Base-by-base conservation (phyloP, 164 flowering plant genomes). In the Berberis thunbergii region DNA sequence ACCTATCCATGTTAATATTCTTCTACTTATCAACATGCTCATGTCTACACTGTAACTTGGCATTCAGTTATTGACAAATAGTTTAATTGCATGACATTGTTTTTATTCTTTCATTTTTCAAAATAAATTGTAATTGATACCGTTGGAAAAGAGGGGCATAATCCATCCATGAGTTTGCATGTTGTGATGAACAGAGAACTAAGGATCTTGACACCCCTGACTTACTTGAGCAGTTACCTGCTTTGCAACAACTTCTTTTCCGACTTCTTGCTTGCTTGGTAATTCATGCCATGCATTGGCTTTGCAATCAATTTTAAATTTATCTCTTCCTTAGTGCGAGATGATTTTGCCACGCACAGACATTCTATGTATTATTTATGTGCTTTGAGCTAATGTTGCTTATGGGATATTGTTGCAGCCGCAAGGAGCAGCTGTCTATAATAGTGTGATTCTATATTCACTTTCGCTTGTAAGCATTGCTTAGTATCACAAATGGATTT, bases 211-310 rank as follows among this genome's bases (percentile, higher is more conserved):
- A 85, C 65, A 89, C 97, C 57, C 78, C 72, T 53, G 96, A 87
- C 41, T 75, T 95, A 79, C 89, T 95, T 62, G 97, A 87, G 70
- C 99, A 91, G 10, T 76, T 95, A 65, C 97, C 97, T 65, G 97
- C 97, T 52, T 68, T 95, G 77, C 99, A 95, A 69, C 94, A 89
- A 73, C 94, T 95, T 64, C 86, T 89, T 41, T 79, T 63, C 66
- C 94, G 97, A 61, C 86, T 85, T 64, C 75, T 91, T 78, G 86
- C 78, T 73, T 95, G 99, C 74, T 89, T 85, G 97, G 97, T 91
- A 69, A 67, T 11, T 26, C 7, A 0, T 44, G 10, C n/a, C 2
- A 1, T 52, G 1, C 54, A 52, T 52, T 2, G 13, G n/a, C n/a
- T 10, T 52, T 11, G 11, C n/a, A 4, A 7, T 10, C 3, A 52